A percentile compares a stretch with the other conserved stretches of the same genome.
phyloP scores from a whole-genome alignment of 2,329 filamentous ascomycete genomes.

The Nigrospora oryzae region DNA sequence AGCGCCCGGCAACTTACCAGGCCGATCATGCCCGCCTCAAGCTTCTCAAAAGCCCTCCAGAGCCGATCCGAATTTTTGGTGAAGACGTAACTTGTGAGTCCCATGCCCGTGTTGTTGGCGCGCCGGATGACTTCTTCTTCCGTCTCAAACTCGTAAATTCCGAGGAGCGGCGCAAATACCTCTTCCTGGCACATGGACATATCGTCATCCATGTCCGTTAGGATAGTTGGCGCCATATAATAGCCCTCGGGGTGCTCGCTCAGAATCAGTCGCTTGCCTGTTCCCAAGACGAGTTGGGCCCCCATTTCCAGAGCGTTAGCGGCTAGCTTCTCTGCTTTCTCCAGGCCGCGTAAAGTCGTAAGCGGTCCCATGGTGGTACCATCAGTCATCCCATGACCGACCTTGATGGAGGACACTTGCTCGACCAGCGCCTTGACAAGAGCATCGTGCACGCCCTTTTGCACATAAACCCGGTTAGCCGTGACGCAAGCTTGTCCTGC shows the following conservation, averaged over 20 bases:
- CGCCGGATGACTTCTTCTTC: conserved; percentile 45
- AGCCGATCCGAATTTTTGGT: conserved; percentile 50
- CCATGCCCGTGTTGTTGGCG: conserved; percentile 52
- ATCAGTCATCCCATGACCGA: conserved; percentile 53
- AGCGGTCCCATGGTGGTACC: conserved; percentile 52
- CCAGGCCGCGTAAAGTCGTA: conserved; percentile 44
- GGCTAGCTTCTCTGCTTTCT: conserved; percentile 52
- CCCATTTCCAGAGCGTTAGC: conserved; percentile 56
- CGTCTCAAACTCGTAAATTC: conserved; percentile 45
- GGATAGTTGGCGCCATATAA: conserved; percentile 57
- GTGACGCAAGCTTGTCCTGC: conserved; percentile 59
- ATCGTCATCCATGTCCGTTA: conserved; percentile 35
- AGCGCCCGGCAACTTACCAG: conserved; percentile 26
- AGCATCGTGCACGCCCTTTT: conserved; percentile 51
- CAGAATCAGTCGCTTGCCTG: conserved; percentile 34
- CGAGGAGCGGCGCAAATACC: conserved; percentile 50
- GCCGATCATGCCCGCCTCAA: conserved; percentile 45
- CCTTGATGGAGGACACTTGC: conserved; percentile 41
- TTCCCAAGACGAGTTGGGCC: conserved; percentile 55
- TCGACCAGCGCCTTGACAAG: conserved; percentile 48
- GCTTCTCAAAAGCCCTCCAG: conserved; percentile 49
- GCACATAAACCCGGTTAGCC: conserved; percentile 58
- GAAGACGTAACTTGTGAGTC: conserved; percentile 49
- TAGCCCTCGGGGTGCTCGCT: conserved; percentile 34
- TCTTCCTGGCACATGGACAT: conserved; percentile 44